Evolutionary conservation across 176 grass and related monocot species (phyloP), one percentile per base, ranked within the genome.

Genomic region (Tuctoria greenei): DNA sequence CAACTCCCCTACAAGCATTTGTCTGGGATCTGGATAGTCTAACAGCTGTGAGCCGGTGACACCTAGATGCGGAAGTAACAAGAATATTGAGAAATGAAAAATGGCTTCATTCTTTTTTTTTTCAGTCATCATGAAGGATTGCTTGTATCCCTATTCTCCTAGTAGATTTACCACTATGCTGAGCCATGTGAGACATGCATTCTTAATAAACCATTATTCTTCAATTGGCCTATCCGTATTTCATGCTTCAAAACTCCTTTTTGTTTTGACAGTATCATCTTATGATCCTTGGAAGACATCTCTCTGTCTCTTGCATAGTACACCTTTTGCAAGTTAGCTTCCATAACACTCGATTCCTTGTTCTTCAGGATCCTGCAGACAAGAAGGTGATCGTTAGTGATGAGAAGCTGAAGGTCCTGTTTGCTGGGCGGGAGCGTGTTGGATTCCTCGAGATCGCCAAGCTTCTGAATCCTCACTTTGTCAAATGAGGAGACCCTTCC

Each of bases 371-470:
- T 71, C 86, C 91, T 57, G 66, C 72, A 10, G 78, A 98, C 69
- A 98, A 90, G 78, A 97, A 92, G 81, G 59, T 90, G 36, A 79
- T 92, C 9, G 64, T 94, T 44, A 92, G 95, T 45, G 95, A 98
- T 28, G 95, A 98, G 67, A 98, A 92, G 89, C 74, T 98, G 79
- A 94, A 86, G 77, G 81, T 57, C 13, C 71, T 94, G 24, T 94
- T 98, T 55, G 87, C 84, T 40, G 89, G 91, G 20, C 77, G 79
- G 81, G 95, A 94, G 9, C 81, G 79, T 7, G 95, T 98, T 59
- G 95, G 95, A 66, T 94, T 98, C 88, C 95, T 98, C 3, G 95
- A 98, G 72, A 69, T 98, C 7, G 75, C 89, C 58, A 90, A 90
- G 79, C 84, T 98, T 78, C 88, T 98, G 18, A 90, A 81, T 61